A percentile compares a stretch with the other conserved stretches of the same genome.
Evolutionary conservation across 1,284 basidiomycete species (phyloP).

Genomic region (Bjerkandera adusta): DNA sequence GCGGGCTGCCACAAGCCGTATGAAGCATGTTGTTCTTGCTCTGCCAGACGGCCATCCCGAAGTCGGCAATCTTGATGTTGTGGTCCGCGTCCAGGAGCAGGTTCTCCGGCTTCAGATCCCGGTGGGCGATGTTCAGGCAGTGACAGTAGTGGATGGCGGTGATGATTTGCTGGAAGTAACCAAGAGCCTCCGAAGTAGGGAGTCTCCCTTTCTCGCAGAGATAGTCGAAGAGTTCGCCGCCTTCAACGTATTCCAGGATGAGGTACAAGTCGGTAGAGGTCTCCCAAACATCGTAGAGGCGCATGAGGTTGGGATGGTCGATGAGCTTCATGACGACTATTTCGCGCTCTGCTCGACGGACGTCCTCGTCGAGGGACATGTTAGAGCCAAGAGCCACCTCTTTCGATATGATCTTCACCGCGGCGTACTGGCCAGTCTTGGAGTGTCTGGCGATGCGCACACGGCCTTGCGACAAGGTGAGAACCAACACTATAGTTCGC

Average conservation of each 20-base stretch:
- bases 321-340: slow-evolving; percentile 99
- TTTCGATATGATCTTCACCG: slow-evolving; percentile 96
- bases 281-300: slow-evolving; percentile 97
- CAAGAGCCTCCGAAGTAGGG: slow-evolving; percentile 77
- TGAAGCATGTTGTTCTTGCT: slow-evolving; percentile 67
- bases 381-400: slow-evolving; percentile 65
- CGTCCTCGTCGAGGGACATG: slow-evolving; percentile 68
- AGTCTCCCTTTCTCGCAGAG: slow-evolving; percentile 87
- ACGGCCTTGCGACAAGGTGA: slow-evolving; percentile 56
- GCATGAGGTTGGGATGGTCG: slow-evolving; percentile 94
- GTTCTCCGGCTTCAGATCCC: slow-evolving; percentile 98
- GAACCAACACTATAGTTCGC: slow-evolving; percentile 1
- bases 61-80: slow-evolving; percentile 98
- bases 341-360: slow-evolving; percentile 86
- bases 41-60: slow-evolving; percentile 98
- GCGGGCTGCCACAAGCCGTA: slow-evolving; percentile 94
- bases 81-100: slow-evolving; percentile 81
- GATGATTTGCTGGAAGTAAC: slow-evolving; percentile 97
- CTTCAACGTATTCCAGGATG: slow-evolving; percentile 96
- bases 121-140: slow-evolving; percentile 94
- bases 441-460: slow-evolving; percentile 91
- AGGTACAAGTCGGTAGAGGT: slow-evolving; percentile 89
- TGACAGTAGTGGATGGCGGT: slow-evolving; percentile 95
- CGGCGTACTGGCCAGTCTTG: slow-evolving; percentile 87
- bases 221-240: slow-evolving; percentile 96